A percentile compares a stretch with the other conserved stretches of the same genome.
These are phyloP conservation scores for Mycena vulgaris DNA, from an alignment of 768 basidiomycete genomes.

Conservation along the genomic window DNA sequence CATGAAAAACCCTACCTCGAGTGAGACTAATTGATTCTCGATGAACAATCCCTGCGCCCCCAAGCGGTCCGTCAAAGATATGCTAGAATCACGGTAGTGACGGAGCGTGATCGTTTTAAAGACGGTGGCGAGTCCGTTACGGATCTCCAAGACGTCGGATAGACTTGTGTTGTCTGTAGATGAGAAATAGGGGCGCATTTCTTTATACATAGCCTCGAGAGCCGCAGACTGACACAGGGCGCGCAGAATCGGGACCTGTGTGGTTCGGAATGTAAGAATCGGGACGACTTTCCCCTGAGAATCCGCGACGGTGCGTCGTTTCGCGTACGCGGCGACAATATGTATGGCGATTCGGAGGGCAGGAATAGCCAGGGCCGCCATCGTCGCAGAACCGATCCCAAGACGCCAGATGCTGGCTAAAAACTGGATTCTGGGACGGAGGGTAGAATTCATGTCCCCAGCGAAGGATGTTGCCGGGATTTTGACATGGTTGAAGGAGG, in stretches of 20 bases:
- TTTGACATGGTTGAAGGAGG: conserved; percentile 48
- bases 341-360: conserved; percentile 40
- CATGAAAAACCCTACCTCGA: conserved; percentile 40
- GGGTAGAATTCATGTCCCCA: conserved; percentile 14
- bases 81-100: conserved; percentile 20
- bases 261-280: conserved; percentile 53
- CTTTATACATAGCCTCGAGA: conserved; percentile 43
- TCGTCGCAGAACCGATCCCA: conserved; percentile 46
- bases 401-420: conserved; percentile 47
- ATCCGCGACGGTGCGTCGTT: conserved; percentile 42
- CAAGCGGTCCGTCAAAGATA: conserved; percentile 42
- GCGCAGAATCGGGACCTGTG: conserved; percentile 49
- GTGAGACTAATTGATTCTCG: conserved; percentile 44
- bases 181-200: conserved; percentile 16
- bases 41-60: conserved; percentile 56
- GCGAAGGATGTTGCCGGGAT: conserved; percentile 47
- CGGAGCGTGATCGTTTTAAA: conserved; percentile 25
- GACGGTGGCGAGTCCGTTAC: conserved; percentile 26
- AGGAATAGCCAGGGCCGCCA: conserved; percentile 42
- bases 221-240: conserved; percentile 47
- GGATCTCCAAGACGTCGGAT: not conserved
- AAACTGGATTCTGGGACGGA: conserved; percentile 33
- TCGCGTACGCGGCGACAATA: conserved; percentile 47
- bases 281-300: conserved; percentile 29
- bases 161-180: not conserved